A percentile compares a stretch with the other conserved stretches of the same genome.
phyloP scores from a whole-genome alignment of 1,284 basidiomycete genomes.

The Pascua sp. region DNA sequence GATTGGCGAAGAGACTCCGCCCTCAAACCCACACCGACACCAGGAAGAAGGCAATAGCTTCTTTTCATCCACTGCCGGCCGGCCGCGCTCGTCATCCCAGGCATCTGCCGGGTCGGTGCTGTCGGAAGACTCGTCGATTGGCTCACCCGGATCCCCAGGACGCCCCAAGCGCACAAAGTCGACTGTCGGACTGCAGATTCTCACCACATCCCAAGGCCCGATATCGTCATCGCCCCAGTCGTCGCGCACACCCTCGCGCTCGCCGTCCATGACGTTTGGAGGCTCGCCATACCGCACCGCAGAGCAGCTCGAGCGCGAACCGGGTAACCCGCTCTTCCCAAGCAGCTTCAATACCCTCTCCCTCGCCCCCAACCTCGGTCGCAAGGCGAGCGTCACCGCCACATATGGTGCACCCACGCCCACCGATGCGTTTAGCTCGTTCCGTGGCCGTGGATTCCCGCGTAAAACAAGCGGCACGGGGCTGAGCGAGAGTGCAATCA shows the following conservation, averaged over 20 bases:
- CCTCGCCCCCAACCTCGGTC: slow-evolving; percentile 41
- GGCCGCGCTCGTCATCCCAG: slow-evolving; percentile 1
- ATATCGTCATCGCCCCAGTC: slow-evolving; percentile 15
- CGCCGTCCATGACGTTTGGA: neutral
- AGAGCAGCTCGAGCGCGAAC: slow-evolving; percentile 36
- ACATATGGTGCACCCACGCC: slow-evolving; percentile 1
- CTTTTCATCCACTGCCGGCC: neutral
- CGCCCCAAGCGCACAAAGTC: slow-evolving; percentile 24
- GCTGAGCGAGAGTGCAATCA: slow-evolving; percentile 48
- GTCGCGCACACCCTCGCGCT: neutral
- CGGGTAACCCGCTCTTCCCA: slow-evolving; percentile 45
- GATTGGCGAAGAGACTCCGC: slow-evolving; percentile 23
- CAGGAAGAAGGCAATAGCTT: slow-evolving; percentile 4
- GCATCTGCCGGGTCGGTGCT: neutral
- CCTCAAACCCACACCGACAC: slow-evolving; percentile 1
- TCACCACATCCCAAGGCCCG: slow-evolving; percentile 12
- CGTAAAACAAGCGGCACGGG: slow-evolving; percentile 41
- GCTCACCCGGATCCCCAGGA: neutral
- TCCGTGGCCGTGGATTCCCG: slow-evolving; percentile 15
- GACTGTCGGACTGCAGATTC: slow-evolving; percentile 45
- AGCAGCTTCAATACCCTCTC: slow-evolving; percentile 37
- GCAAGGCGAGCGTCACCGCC: slow-evolving; percentile 24
- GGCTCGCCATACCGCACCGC: neutral
- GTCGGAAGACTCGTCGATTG: neutral
- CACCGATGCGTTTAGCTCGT: neutral